A percentile compares a stretch with the other conserved stretches of the same genome.
Conservation (phyloP, 1,139 yeast species). For the Suhomyces terraborum region DNA sequence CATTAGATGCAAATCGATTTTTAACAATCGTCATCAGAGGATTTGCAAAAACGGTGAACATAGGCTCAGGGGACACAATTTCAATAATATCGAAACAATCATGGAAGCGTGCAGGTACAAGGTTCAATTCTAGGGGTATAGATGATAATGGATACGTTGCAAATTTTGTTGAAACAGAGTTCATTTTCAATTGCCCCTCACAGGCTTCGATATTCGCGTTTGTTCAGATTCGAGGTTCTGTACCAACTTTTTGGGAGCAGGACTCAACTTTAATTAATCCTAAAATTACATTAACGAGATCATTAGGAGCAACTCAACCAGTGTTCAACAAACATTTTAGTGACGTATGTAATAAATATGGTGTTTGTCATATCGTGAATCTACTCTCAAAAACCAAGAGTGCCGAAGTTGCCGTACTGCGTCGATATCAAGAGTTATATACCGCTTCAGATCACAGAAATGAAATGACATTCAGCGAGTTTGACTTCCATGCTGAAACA, state of each 20-base stretch:
- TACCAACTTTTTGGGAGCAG: constrained; percentile 98
- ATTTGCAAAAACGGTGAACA: constrained; percentile 76
- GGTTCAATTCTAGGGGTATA: constrained; percentile 91
- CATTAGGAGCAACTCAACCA: constrained; percentile 90
- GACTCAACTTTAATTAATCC: constrained; percentile 83
- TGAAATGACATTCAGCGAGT: constrained; percentile 68
- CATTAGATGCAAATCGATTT: constrained; percentile 74
- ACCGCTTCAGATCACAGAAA: constrained; percentile 42
- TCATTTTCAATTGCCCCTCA: constrained; percentile 46
- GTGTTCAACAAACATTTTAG: constrained; percentile 82
- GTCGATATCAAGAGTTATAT: constrained; percentile 64
- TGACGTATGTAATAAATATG: constrained; percentile 69
- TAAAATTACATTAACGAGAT: constrained; percentile 84
- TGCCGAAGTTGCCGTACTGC: constrained; percentile 72
- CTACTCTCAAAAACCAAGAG: constrained; percentile 73
- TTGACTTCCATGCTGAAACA: constrained; percentile 93
- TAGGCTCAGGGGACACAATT: constrained; percentile 59
- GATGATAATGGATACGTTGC: constrained; percentile 97
- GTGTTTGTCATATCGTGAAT: constrained; percentile 84
- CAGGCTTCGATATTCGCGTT: constrained; percentile 63
- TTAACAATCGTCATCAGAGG: constrained; percentile 93
- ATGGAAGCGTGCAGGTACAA: constrained; percentile 94
- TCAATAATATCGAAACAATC: constrained; percentile 90
- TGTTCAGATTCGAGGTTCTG: constrained; percentile 89
- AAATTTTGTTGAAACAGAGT: constrained; percentile 93